phyloP scores from a whole-genome alignment of 2,329 filamentous ascomycete species.

The Arachnopeziza araneosa region DNA sequence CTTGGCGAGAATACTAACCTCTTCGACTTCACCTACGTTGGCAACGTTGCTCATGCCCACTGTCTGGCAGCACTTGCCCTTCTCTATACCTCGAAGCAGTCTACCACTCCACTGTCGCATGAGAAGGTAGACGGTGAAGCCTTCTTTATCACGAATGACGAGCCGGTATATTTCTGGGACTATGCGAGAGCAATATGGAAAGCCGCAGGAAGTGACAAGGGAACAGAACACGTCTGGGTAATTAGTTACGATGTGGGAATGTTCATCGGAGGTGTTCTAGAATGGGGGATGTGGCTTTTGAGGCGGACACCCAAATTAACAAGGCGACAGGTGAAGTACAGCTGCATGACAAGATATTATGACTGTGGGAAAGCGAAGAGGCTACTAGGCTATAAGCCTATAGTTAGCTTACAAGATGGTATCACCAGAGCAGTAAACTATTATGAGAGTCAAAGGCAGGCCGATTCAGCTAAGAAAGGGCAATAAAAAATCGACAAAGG shows the following conservation, averaged over 20 bases:
- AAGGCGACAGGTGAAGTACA: slow-evolving; percentile 47
- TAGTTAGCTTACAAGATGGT: slow-evolving; percentile 63
- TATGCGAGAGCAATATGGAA: slow-evolving; percentile 75
- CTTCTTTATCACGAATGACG: slow-evolving; percentile 87
- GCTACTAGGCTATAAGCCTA: slow-evolving; percentile 62
- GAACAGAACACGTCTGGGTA: slow-evolving; percentile 49
- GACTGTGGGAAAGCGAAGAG: slow-evolving; percentile 69
- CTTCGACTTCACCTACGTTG: slow-evolving; percentile 66
- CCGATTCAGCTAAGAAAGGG: slow-evolving; percentile 26
- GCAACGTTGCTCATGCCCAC: slow-evolving; percentile 72
- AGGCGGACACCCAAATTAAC: slow-evolving; percentile 49
- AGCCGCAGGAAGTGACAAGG: slow-evolving; percentile 47
- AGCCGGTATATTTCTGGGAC: slow-evolving; percentile 88
- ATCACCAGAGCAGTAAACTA: slow-evolving; percentile 31
- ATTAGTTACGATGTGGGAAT: slow-evolving; percentile 48
- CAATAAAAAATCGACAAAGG: slow-evolving; percentile 25
- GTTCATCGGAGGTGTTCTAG: slow-evolving; percentile 46
- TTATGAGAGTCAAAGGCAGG: slow-evolving; percentile 21
- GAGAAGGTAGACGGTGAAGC: slow-evolving; percentile 78
- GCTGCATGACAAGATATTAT: slow-evolving; percentile 72
- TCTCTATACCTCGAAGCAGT: slow-evolving; percentile 28
- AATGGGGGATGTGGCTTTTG: slow-evolving; percentile 45
- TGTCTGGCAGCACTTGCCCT: slow-evolving; percentile 64
- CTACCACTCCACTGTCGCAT: slow-evolving; percentile 59
- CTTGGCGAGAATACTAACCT: slow-evolving; percentile 69